Conservation (phyloP, 441 rosid species). For the Syzygium syzygioides region DNA sequence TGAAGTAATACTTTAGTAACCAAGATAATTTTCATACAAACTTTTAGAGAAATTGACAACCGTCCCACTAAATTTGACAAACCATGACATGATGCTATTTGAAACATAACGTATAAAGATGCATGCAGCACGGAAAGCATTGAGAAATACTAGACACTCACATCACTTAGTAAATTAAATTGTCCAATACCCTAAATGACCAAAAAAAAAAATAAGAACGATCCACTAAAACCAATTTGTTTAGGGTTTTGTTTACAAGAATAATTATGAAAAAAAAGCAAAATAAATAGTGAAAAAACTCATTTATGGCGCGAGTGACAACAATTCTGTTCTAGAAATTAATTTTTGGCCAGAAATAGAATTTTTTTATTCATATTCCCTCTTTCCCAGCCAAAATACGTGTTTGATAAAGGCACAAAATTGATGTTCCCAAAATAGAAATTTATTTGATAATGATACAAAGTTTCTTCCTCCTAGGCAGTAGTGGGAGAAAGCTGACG, state of each 20-base stretch:
- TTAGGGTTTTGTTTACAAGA: background rate
- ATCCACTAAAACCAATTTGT: background rate
- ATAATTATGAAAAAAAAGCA: background rate
- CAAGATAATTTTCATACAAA: background rate
- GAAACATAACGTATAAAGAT: background rate
- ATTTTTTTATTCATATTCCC: too few relatives aligned
- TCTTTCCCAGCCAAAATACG: too few relatives aligned
- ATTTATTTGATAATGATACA: too few relatives aligned
- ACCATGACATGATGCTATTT: background rate
- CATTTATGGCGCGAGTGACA: background rate
- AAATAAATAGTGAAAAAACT: background rate
- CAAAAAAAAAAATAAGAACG: background rate
- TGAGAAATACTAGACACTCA: background rate
- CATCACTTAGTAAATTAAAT: background rate
- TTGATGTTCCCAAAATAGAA: too few relatives aligned
- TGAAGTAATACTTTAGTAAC: background rate
- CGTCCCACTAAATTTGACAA: background rate
- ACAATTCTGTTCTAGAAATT: too few relatives aligned
- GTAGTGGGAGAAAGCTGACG: rapidly evolving
- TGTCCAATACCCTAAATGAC: background rate
- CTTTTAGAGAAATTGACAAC: background rate
- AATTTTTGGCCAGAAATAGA: too few relatives aligned
- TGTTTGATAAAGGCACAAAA: too few relatives aligned
- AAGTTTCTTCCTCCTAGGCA: too few relatives aligned
- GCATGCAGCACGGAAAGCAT: background rate